phyloP scores from a whole-genome alignment of 1,284 basidiomycete genomes.

The Cryptococcus sp. region DNA sequence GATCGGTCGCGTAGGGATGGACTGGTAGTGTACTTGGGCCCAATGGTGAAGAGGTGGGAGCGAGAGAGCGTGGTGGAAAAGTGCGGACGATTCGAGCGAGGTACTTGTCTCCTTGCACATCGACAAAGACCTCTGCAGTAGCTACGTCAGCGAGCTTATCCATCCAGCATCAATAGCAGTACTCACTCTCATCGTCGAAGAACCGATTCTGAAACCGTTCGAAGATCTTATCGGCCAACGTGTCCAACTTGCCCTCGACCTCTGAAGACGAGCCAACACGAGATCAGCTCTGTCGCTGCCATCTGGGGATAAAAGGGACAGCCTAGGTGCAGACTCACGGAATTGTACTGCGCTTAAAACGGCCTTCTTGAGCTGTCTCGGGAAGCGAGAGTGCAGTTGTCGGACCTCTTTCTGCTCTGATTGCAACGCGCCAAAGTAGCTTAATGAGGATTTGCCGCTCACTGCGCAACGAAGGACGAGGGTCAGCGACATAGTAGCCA shows the following conservation, averaged over 20 bases:
- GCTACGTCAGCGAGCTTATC: background rate
- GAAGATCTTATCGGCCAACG: constrained; percentile 88
- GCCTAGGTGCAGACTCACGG: constrained; percentile 63
- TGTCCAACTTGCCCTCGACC: constrained; percentile 92
- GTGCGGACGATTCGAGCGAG: constrained; percentile 51
- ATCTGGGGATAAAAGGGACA: background rate
- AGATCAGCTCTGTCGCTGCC: background rate
- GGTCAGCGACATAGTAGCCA: background rate
- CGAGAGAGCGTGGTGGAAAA: constrained; percentile 59
- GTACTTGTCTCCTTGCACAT: constrained; percentile 77
- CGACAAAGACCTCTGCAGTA: constrained; percentile 71
- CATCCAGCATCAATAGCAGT: background rate
- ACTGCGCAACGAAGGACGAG: constrained; percentile 67
- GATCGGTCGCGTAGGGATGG: constrained; percentile 70
- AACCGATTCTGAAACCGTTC: constrained; percentile 95
- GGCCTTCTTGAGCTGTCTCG: constrained; percentile 85
- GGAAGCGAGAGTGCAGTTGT: constrained; percentile 85
- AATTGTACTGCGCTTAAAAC: constrained; percentile 92
- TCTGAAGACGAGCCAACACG: constrained; percentile 58
- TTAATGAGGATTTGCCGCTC: constrained; percentile 86
- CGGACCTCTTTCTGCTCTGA: constrained; percentile 86
- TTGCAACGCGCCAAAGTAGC: constrained; percentile 90
- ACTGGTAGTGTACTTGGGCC: constrained; percentile 14
- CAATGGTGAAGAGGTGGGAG: constrained; percentile 23
- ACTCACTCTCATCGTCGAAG: constrained; percentile 84